A percentile compares a stretch with the other conserved stretches of the same genome.
Conservation (phyloP, 352 stramenopile genomes). For the Globisporangium ultimum region DNA sequence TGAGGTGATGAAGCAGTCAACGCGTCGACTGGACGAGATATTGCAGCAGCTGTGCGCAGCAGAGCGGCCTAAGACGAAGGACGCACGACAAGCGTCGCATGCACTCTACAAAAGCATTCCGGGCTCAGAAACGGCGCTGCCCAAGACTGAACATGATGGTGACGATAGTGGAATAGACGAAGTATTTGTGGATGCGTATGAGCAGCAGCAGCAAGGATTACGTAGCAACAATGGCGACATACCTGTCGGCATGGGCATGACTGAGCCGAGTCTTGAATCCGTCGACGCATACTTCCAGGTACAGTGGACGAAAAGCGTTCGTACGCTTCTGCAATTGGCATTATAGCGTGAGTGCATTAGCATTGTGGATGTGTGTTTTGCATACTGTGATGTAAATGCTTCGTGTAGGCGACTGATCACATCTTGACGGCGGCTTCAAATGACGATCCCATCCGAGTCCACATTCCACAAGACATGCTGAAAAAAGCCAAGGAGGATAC, state of each 20-base stretch:
- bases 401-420: background rate
- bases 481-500: background rate
- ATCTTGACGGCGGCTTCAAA: background rate
- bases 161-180: background rate
- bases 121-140: too few species aligned
- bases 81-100: too few species aligned
- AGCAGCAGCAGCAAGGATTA: background rate
- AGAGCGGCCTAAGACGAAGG: too few species aligned
- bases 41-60: slow-evolving; percentile 37
- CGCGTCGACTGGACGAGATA: slow-evolving; percentile 41
- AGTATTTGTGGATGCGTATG: slow-evolving; percentile 3
- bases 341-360: background rate
- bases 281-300: slow-evolving; percentile 2
- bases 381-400: background rate
- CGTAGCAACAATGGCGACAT: background rate
- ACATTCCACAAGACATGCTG: background rate
- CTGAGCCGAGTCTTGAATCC: background rate
- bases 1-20: slow-evolving; percentile 25
- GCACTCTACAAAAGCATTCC: background rate
- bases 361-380: background rate
- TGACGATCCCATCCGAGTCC: too few species aligned
- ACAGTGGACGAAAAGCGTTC: background rate
- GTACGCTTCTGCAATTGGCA: background rate
- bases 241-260: background rate
- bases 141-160: background rate